Percentiles rank a stretch among this genome's conserved stretches.
phyloP scores from a whole-genome alignment of 805 yeast species.

The Ogataea pini region DNA sequence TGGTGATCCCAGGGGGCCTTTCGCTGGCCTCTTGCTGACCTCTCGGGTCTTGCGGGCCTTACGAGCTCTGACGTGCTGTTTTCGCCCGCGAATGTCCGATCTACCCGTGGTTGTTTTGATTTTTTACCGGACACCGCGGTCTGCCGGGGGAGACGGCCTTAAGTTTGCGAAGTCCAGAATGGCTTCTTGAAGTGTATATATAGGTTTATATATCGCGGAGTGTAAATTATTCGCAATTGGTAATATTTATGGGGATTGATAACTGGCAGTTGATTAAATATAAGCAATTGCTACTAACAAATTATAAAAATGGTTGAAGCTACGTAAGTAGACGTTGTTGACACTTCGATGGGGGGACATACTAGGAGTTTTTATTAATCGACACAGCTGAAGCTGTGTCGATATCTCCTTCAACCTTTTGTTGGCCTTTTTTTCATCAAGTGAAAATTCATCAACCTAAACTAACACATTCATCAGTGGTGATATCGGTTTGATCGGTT shows the following conservation, averaged over 20 bases:
- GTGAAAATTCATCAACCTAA: no score
- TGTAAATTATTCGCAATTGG: background rate
- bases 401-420: background rate
- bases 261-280: constrained; percentile 1
- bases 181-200: background rate
- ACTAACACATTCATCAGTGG: constrained; percentile 51
- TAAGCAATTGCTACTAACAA: constrained; percentile 4
- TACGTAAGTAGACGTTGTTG: constrained; percentile 14
- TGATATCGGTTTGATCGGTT: constrained; percentile 98
- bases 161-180: constrained; percentile 8
- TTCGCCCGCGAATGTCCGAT: background rate
- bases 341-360: no score
- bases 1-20: no score
- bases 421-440: background rate
- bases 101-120: background rate
- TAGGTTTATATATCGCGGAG: constrained; percentile 4
- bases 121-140: constrained; percentile 2
- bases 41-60: background rate
- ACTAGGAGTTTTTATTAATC: no score
- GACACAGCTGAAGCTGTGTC: no score
- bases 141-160: constrained; percentile 3
- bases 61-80: background rate
- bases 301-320: constrained; percentile 17
- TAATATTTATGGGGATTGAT: constrained; percentile 1
- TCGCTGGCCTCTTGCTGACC: background rate